A percentile compares a stretch with the other conserved stretches of the same genome.
Conservation (phyloP, 768 basidiomycete genomes). For the Plicaturopsis crispa region DNA sequence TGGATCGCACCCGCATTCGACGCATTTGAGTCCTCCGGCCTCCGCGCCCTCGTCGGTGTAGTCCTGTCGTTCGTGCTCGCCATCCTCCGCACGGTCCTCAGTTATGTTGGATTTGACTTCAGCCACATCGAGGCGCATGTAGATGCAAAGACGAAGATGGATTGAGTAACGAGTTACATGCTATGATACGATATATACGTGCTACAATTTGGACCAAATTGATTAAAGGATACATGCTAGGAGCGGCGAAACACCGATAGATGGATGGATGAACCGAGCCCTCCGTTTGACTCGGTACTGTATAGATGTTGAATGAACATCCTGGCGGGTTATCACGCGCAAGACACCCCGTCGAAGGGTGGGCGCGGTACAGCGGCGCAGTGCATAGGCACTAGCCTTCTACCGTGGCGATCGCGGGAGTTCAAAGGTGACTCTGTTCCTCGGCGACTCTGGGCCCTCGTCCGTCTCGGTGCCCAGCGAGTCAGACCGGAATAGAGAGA, state of each 20-base stretch:
- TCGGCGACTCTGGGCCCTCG: not conserved
- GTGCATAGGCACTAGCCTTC: no score
- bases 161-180: not conserved
- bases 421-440: not conserved
- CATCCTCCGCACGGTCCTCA: not conserved
- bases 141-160: not conserved
- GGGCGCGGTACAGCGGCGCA: no score
- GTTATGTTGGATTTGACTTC: not conserved
- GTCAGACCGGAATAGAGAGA: not conserved
- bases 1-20: slow-evolving; percentile 19
- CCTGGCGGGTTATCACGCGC: no score
- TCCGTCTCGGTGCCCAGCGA: not conserved
- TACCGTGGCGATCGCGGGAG: no score
- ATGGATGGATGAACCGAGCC: no score
- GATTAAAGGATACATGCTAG: not conserved
- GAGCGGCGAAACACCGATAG: not conserved
- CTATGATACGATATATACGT: no score
- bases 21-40: slow-evolving; percentile 16
- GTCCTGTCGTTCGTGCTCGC: slow-evolving; percentile 8
- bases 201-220: not conserved
- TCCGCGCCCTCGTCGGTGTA: slow-evolving; percentile 11
- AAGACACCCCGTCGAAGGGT: no score
- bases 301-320: no score
- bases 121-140: not conserved
- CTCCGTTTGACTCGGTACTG: no score